A percentile compares a stretch with the other conserved stretches of the same genome.
Conservation (phyloP, 176 grass and related monocot species). For the Puya raimondii region DNA sequence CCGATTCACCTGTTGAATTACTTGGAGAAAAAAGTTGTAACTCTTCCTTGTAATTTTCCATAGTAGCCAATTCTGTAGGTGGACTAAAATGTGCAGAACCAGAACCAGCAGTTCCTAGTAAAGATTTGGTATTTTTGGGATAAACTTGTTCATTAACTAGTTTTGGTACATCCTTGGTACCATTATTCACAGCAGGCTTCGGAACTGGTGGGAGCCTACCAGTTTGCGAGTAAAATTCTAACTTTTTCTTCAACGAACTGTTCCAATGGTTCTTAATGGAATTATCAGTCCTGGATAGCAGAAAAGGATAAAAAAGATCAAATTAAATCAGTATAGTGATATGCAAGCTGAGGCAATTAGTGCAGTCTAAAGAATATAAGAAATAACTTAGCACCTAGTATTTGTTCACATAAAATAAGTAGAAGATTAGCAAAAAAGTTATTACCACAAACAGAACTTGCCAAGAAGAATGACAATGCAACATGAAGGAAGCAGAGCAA, state of each 20-base stretch:
- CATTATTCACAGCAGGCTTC: slow-evolving; percentile 26
- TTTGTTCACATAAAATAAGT: no score
- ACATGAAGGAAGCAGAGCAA: no score
- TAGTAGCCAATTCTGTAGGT: slow-evolving; percentile 25
- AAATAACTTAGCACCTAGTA: no score
- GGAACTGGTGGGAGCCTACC: slow-evolving; percentile 30
- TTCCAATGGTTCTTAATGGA: slow-evolving; percentile 99
- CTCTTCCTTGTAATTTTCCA: slow-evolving; percentile 21
- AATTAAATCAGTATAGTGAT: not conserved
- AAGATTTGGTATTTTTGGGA: slow-evolving; percentile 24
- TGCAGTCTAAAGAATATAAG: no score
- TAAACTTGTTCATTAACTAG: slow-evolving; percentile 5
- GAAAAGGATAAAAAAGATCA: slow-evolving; percentile 4
- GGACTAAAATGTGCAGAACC: slow-evolving; percentile 23
- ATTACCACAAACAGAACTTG: no score
- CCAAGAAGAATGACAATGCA: no score
- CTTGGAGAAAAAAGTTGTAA: slow-evolving; percentile 20
- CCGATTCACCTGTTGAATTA: slow-evolving; percentile 20
- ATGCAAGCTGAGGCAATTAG: not conserved
- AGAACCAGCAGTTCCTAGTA: slow-evolving; percentile 23
- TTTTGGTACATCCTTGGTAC: slow-evolving; percentile 37
- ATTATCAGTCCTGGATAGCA: slow-evolving; percentile 83
- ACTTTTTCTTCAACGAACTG: slow-evolving; percentile 92
- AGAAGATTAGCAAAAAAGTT: no score
- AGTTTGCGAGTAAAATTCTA: slow-evolving; percentile 38